A percentile compares a stretch with the other conserved stretches of the same genome.
Conservation (phyloP, 2,329 filamentous ascomycete species). For the Talaromyces sp. region DNA sequence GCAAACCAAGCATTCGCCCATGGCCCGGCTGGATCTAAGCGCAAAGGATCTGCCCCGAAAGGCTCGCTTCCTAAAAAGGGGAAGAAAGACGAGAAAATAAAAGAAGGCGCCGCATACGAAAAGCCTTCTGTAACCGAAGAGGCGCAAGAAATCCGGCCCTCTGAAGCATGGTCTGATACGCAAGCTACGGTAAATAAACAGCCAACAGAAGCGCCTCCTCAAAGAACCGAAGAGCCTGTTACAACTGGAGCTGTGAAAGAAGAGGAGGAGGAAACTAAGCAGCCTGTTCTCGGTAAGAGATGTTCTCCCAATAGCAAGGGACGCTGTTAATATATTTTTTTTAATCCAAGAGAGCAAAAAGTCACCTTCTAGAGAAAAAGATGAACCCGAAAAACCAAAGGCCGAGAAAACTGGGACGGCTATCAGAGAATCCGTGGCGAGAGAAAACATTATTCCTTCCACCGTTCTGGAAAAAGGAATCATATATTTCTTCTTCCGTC, state of each 20-base stretch:
- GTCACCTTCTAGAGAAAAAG: slow-evolving; percentile 1
- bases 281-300: slow-evolving; percentile 8
- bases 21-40: slow-evolving; percentile 34
- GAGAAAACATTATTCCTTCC: slow-evolving; percentile 50
- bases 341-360: slow-evolving; percentile 14
- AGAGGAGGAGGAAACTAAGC: slow-evolving; percentile 15
- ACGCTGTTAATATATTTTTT: neutral
- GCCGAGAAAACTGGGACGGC: slow-evolving; percentile 30
- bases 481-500: slow-evolving; percentile 86
- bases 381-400: slow-evolving; percentile 10
- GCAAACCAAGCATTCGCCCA: slow-evolving; percentile 38
- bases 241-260: slow-evolving; percentile 2
- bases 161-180: slow-evolving; percentile 19
- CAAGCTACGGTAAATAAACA: slow-evolving; percentile 9
- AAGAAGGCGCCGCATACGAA: slow-evolving; percentile 8
- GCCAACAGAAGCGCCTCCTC: slow-evolving; percentile 9
- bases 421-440: slow-evolving; percentile 47
- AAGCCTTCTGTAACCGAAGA: slow-evolving; percentile 14
- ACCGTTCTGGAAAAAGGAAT: slow-evolving; percentile 80
- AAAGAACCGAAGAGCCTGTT: slow-evolving; percentile 19
- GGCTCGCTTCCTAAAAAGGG: slow-evolving; percentile 33
- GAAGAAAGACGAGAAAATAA: slow-evolving; percentile 25
- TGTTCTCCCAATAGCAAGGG: neutral
- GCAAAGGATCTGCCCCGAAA: slow-evolving; percentile 30
- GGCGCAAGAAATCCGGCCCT: slow-evolving; percentile 20